Base-by-base conservation (phyloP, 1,139 yeast genomes). In the Pichia sp. region DNA sequence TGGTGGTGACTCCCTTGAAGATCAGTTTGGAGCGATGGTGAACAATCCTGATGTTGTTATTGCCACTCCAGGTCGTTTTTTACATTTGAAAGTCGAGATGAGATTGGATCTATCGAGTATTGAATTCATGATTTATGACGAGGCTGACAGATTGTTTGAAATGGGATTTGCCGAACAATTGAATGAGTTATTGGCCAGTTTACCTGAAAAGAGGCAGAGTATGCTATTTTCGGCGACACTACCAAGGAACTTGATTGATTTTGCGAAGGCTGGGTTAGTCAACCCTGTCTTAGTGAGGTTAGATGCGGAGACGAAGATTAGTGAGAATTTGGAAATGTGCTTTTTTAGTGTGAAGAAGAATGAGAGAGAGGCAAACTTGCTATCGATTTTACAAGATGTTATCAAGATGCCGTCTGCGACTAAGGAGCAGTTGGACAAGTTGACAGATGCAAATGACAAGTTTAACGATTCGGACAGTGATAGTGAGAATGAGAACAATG, bases 1-100 rank as follows among this genome's bases (percentile, higher is more conserved):
- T 56, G 99, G 99, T 74, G 99, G 99, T 73, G 99, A 93, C 67
- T 87, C 97, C 7, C 76, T 95, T 64, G 99, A 95, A 67, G 98
- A 93, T 55, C 99, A 95, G 73, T 95, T 95, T 68, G 78, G 88
- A 19, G 82, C 88, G 67, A 90, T 95, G 95, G 85, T 90, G 88
- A 73, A 85, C 53, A 90, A 90, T 67, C 99, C 99, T 0, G 99
- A 95, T 74, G 85, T 93, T 40, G 80, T 95, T 45, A 87, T 95
- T 61, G 99, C 99, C 36, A 95, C 99, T 0, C 99, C 99, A 0
- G 99, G 99, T 71, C 80, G 99, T 71, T 93, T 95, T 66, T 73
- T 93, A 71, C 99, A 95, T 78, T 79, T 95, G 67, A 90, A 92
- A 69, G 93, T 92, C 42, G 99, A 95, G 73, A 95, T 95, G 99